phyloP scores from a whole-genome alignment of 1,284 basidiomycete genomes.

The Wolfiporia cocos region DNA sequence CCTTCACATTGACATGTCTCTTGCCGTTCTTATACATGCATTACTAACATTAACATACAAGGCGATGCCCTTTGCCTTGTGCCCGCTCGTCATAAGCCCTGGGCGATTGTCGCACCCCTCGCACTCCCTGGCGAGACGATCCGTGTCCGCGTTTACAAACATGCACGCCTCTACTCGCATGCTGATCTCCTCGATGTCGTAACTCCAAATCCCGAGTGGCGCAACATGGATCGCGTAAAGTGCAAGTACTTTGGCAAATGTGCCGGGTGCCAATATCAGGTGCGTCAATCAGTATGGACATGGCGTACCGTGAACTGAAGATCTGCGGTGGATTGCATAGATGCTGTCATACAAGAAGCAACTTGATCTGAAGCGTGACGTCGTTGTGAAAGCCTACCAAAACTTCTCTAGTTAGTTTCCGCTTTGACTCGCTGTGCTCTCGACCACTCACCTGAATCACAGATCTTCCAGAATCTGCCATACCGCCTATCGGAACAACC shows the following conservation, averaged over 20 bases:
- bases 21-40: background rate
- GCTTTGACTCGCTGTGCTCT: too few relatives aligned
- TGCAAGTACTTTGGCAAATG: conserved; percentile 89
- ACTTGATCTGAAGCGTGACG: conserved; percentile 80
- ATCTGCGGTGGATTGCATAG: too few relatives aligned
- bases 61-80: conserved; percentile 67
- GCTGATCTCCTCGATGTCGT: conserved; percentile 74
- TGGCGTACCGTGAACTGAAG: too few relatives aligned
- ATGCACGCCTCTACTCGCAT: conserved; percentile 62
- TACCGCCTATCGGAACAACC: too few relatives aligned
- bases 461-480: background rate
- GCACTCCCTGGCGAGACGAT: conserved; percentile 79
- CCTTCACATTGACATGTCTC: too few relatives aligned
- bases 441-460: too few relatives aligned
- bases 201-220: conserved; percentile 54
- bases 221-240: conserved; percentile 59
- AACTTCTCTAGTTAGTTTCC: conserved; percentile 66
- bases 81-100: conserved; percentile 45
- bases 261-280: conserved; percentile 76
- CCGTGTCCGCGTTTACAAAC: conserved; percentile 63
- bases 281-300: too few relatives aligned
- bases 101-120: conserved; percentile 82
- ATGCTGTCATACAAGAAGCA: conserved; percentile 88
- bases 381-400: conserved; percentile 83
- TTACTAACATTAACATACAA: too few relatives aligned